These are phyloP conservation scores for Tieghemostelium lacteum DNA, from an alignment of 78 protist genomes.

Conservation along the genomic window DNA sequence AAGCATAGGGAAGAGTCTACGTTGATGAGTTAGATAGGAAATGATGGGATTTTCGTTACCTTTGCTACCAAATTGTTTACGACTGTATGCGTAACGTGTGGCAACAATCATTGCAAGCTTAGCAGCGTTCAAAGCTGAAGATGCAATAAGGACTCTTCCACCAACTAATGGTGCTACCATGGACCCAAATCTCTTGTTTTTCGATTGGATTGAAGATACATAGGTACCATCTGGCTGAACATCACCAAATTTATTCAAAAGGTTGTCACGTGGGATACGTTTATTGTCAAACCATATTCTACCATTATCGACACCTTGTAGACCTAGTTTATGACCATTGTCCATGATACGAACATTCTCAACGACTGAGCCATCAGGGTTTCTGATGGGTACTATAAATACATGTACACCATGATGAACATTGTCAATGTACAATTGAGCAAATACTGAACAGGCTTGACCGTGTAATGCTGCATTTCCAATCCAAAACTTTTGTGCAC, in stretches of 20 bases:
- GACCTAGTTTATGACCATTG: conserved; percentile 70
- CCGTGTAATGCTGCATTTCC: conserved; percentile 86
- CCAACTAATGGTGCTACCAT: conserved; percentile 81
- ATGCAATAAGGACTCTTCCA: conserved; percentile 74
- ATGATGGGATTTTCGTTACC: conserved; percentile 73
- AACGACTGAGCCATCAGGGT: conserved; percentile 25
- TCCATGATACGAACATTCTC: conserved; percentile 75
- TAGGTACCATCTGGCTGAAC: conserved; percentile 78
- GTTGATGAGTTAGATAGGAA: conserved; percentile 72
- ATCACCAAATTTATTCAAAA: conserved; percentile 82
- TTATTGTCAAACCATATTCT: conserved; percentile 81
- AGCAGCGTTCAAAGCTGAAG: conserved; percentile 34
- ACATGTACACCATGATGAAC: conserved; percentile 81
- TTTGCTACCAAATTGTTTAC: conserved; percentile 78
- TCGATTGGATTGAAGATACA: conserved; percentile 40
- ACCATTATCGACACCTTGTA: conserved; percentile 88
- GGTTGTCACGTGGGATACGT: conserved; percentile 85
- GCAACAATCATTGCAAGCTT: conserved; percentile 68
- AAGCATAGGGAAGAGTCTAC: conserved; percentile 77
- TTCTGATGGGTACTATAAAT: conserved; percentile 85
- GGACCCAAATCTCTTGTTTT: conserved; percentile 65
- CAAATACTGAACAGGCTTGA: conserved; percentile 82
- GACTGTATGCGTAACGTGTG: conserved; percentile 44
- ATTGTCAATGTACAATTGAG: conserved; percentile 76
- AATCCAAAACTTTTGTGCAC: conserved; percentile 94